Conservation (phyloP, 805 yeast genomes). For the Dipodascopsis uninucleata region DNA sequence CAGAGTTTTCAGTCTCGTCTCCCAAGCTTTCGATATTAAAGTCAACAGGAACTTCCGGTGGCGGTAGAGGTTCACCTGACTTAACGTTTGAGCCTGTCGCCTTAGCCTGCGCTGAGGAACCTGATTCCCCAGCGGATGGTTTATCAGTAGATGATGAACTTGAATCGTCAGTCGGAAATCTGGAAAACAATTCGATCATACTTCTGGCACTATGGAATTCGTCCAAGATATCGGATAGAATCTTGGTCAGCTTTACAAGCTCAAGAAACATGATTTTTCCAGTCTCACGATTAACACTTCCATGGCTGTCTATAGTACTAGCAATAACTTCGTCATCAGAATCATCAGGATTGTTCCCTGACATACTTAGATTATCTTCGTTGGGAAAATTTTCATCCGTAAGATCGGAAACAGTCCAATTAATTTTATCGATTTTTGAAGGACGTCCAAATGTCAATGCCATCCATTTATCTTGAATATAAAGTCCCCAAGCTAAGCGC, state of each 20-base stretch:
- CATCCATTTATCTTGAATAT: conserved; percentile 88
- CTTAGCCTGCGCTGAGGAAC: background rate
- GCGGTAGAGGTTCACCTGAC: background rate
- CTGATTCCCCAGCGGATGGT: conserved; percentile 6
- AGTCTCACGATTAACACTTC: conserved; percentile 27
- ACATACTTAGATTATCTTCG: conserved; percentile 13
- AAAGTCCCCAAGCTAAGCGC: conserved; percentile 94
- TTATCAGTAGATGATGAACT: conserved; percentile 4
- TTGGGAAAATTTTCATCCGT: conserved; percentile 39
- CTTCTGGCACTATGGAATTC: conserved; percentile 26
- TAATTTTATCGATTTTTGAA: conserved; percentile 67
- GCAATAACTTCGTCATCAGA: conserved; percentile 11
- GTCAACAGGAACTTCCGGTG: conserved; percentile 1
- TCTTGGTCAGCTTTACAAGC: conserved; percentile 35
- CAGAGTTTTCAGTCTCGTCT: conserved; percentile 2
- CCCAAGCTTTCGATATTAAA: background rate
- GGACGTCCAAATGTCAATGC: conserved; percentile 79
- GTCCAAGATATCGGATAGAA: conserved; percentile 36
- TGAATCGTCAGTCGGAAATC: background rate
- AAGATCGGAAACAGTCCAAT: conserved; percentile 75
- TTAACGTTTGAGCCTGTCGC: background rate
- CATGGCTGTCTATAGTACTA: conserved; percentile 6
- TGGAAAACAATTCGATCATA: conserved; percentile 10
- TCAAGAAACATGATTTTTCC: conserved; percentile 36
- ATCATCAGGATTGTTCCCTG: conserved; percentile 9